Base-by-base conservation (phyloP, 2,329 filamentous ascomycete genomes). In the Dryadomyces sulphureus region DNA sequence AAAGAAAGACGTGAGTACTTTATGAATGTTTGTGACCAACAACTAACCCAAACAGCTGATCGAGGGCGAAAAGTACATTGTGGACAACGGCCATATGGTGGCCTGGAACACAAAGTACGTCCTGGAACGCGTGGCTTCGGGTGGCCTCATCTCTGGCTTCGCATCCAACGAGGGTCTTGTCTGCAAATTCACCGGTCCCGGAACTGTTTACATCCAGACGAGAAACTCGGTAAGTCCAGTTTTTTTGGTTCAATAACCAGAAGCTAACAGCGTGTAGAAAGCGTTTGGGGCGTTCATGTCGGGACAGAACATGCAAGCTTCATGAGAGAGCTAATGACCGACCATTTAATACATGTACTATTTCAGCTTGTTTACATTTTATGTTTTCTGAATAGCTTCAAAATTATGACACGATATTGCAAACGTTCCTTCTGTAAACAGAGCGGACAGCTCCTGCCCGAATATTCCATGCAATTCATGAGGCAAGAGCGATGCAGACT, bases 31-130 rank as follows among this genome's bases (percentile, higher is more conserved):
- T 41, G 22, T 41, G 6, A 14, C 22, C n/a, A 8, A n/a, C 25
- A 3, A 25, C 24, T 12, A 20, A 17, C 3, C 6, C n/a, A 27
- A n/a, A 20, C 41, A 73, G 70, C 66, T 81, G 24, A 63, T 61
- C 39, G 74, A 79, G 12, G 81, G 81, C 9, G 90, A 96, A 60
- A 83, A 82, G 54, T 96, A 95, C 62, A 86, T 92, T 53, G 80
- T 95, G 47, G 87, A 94, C 57, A 94, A 94, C 56, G 87, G 87
- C 3, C 88, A 96, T 55, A 71, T 96, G 1, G 88, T 96, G 0
- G 90, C 92, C 0, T 98, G 92, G 92, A 95, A 95, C 60, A 89
- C 84, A 58, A 87, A 94, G 58, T 98, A 96, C 57, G 73, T 85
- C 5, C 78, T 98, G 51, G 88, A 95, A 65, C 80, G 92, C 16